Evolutionary conservation across 495 filamentous ascomycete genomes (phyloP), one percentile per base, ranked within the genome.

Genomic region (Penicillium canariense): DNA sequence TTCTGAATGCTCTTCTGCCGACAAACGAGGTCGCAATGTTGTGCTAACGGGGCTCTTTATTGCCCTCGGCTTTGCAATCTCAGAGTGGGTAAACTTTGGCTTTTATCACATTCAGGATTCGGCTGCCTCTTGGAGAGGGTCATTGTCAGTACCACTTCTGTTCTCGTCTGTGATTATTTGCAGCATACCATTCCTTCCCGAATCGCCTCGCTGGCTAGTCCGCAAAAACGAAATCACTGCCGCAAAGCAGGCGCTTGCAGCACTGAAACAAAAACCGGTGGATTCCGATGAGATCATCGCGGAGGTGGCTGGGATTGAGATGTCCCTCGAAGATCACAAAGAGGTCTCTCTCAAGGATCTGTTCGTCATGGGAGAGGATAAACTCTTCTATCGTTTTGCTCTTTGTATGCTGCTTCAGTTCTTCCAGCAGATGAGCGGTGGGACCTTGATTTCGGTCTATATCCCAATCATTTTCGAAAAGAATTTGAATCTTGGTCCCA

Each of bases 41-140:
- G 63, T 81, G 61, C 76, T 3, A 73, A 77, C 30, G 75, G 77
- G 10, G 66, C n/a, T 79, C 11, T 79, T 69, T 62, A 81, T 79
- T 59, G 84, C 81, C 53, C 74, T 84, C 43, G 84, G 82, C 38
- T 82, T 85, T 30, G 76, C 81, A 1, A 74, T 86, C 12, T 82
- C 80, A 12, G 85, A 85, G 54, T 87, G 84, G 84, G 76, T 87
- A n/a, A 81, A 83, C 57, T 87, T 80, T 50, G 78, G 73, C 17
- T 50, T 76, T 12, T n/a, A 77, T 59, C 59, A 76, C 72, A 44
- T 58, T 72, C 35, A 23, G 22, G n/a, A n/a, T n/a, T n/a, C 1
- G 57, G 57, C 14, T n/a, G 26, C 25, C 34, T 59, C 40, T 66
- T 69, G 17, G 83, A 81, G 81, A 66, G 81, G 18, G 61, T 79